phyloP scores from a whole-genome alignment of 805 yeast species.

The Suhomyces sp. region DNA sequence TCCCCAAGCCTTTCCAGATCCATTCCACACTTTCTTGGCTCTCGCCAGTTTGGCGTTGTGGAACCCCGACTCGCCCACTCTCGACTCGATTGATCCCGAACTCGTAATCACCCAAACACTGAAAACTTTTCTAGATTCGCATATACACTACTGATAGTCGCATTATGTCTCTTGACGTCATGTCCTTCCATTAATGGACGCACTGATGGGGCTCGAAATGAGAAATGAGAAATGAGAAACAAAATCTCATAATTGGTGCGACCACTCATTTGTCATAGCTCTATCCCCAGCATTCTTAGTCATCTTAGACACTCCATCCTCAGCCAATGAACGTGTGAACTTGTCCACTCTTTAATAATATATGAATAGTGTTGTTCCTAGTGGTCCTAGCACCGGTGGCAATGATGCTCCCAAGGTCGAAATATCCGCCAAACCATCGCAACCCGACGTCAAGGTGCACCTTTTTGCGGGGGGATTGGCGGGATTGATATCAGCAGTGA shows the following conservation, averaged over 20 bases:
- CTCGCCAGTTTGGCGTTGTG: constrained; percentile 49
- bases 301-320: neutral
- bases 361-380: neutral
- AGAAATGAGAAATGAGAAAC: neutral
- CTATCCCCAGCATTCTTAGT: neutral
- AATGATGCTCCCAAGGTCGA: neutral
- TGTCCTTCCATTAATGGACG: neutral
- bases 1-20: constrained; percentile 64
- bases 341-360: neutral
- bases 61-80: neutral
- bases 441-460: constrained; percentile 41
- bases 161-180: neutral
- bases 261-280: neutral
- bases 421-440: neutral
- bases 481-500: constrained; percentile 77
- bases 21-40: constrained; percentile 64
- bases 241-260: neutral
- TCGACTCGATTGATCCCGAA: constrained; percentile 5
- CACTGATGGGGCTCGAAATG: neutral
- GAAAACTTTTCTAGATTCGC: constrained; percentile 1
- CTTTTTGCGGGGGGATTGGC: constrained; percentile 79
- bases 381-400: neutral
- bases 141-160: neutral
- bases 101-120: constrained; percentile 5
- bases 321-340: neutral